Conservation (phyloP, 306 rosid genomes). For the Casuarina glauca region DNA sequence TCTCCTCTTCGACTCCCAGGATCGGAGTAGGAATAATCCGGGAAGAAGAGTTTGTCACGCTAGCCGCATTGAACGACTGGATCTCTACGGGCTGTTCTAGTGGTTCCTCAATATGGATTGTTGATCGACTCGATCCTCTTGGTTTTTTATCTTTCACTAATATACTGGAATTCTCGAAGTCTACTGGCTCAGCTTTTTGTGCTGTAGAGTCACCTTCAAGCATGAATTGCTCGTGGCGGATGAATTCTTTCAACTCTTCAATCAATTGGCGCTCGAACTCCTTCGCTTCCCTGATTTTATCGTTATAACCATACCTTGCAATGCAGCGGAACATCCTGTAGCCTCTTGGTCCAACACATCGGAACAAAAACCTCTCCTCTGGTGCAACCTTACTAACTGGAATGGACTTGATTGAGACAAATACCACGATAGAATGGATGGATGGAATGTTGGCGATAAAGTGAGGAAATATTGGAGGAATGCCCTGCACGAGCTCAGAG, state of each 20-base stretch:
- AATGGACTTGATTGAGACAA: slow-evolving; percentile 71
- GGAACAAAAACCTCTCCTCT: slow-evolving; percentile 74
- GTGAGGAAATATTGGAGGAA: slow-evolving; percentile 82
- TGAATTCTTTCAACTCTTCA: slow-evolving; percentile 52
- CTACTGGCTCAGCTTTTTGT: not conserved
- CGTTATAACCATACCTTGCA: slow-evolving; percentile 77
- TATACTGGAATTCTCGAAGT: slow-evolving; percentile 2
- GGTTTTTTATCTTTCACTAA: not conserved
- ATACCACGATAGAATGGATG: slow-evolving; percentile 64
- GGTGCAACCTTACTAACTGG: slow-evolving; percentile 54
- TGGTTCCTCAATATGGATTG: slow-evolving; percentile 22
- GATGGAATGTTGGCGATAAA: slow-evolving; percentile 58
- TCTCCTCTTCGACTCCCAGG: slow-evolving; percentile 51
- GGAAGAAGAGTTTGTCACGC: slow-evolving; percentile 24
- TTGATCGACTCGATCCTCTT: not conserved
- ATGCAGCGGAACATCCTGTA: slow-evolving; percentile 66
- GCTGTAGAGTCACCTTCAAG: slow-evolving; percentile 20
- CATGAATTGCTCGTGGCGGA: slow-evolving; percentile 39
- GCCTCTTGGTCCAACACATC: slow-evolving; percentile 62
- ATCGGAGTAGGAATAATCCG: slow-evolving; percentile 30
- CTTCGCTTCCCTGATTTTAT: slow-evolving; percentile 33
- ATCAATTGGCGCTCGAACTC: slow-evolving; percentile 62
- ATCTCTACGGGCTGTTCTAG: not conserved
- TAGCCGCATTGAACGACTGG: slow-evolving; percentile 18
- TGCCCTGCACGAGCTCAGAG: slow-evolving; percentile 80